Base-by-base conservation (phyloP, 495 filamentous ascomycete genomes). In the Thozetella sp. region DNA sequence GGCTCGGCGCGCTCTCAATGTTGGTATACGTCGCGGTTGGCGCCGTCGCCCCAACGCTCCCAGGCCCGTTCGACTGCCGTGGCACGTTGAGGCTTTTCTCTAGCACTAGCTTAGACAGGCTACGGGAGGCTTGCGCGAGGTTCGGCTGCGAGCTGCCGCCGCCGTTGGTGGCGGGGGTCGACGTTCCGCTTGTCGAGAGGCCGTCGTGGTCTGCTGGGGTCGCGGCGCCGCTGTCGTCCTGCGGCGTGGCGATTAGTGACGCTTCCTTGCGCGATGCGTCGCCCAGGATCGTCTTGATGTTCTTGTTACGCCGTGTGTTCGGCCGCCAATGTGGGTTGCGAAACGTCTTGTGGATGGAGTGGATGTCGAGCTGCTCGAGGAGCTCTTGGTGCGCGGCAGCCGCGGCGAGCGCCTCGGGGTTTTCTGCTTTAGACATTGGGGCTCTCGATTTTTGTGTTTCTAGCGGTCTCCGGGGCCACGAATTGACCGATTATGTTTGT, bases 231-330 rank as follows among this genome's bases (percentile, higher is more conserved):
- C 88, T 92, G 60, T 76, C 63, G 72, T 93, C 93, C 64, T 86
- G 86, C 57, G 95, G 91, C 0, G 92, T 95, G 10, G 85, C 86
- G n/a, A 82, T 78, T 63, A 93, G 80, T 17, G 90, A 84, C 9
- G 91, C 90, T 77, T 94, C 88, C 70, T 93, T 93, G 37, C 92
- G 87, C 22, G 89, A 82, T 25, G 88, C 91, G 64, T 99, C 95
- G n/a, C 92, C 87, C 60, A 99, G 82, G 59, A 98, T 93, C 69
- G 96, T 91, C 74, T 98, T 98, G 74, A 98, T 88, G 68, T 96
- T 97, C 79, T 97, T 97, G 81, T 97, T 98, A 72, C 95, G 92
- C 15, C 95, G 92, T 72, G 93, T 90, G 57, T 93, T 90, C 19
- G 96, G 90, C 61, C 88, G 92, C 94, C 94, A 99, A 68, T 87